phyloP scores from a whole-genome alignment of 2,329 filamentous ascomycete species.

The Epichloe scottii region DNA sequence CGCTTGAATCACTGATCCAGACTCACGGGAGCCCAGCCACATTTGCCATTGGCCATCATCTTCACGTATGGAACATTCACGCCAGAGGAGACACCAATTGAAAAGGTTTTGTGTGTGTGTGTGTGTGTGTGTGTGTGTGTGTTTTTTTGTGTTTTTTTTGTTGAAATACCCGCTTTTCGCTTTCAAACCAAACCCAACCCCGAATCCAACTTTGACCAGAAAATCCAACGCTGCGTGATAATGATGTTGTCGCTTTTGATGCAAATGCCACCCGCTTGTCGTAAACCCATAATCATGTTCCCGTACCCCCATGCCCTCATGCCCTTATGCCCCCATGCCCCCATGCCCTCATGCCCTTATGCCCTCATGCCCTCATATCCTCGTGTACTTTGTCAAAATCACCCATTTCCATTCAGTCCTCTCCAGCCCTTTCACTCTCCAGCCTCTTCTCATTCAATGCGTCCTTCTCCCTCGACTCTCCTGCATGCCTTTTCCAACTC shows the following conservation, averaged over 20 bases:
- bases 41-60: too few species aligned
- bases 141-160: too few species aligned
- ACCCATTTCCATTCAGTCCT: not conserved
- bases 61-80: too few species aligned
- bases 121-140: rapidly evolving
- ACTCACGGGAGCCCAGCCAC: too few species aligned
- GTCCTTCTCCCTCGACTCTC: not conserved
- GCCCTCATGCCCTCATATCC: not conserved
- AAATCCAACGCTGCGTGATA: not conserved
- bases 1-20: too few species aligned
- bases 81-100: too few species aligned
- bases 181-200: not conserved
- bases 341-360: not conserved
- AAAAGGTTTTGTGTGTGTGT: too few species aligned
- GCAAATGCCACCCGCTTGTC: not conserved
- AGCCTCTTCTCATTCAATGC: not conserved
- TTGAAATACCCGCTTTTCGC: not conserved
- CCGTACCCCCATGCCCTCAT: not conserved
- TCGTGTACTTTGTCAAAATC: too few species aligned
- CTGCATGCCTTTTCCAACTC: not conserved
- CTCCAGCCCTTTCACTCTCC: not conserved
- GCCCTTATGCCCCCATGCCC: too few species aligned
- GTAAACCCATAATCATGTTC: not conserved
- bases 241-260: not conserved
- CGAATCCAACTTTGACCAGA: not conserved